phyloP scores from a whole-genome alignment of 495 filamentous ascomycete genomes.

The Talaromyces liani region DNA sequence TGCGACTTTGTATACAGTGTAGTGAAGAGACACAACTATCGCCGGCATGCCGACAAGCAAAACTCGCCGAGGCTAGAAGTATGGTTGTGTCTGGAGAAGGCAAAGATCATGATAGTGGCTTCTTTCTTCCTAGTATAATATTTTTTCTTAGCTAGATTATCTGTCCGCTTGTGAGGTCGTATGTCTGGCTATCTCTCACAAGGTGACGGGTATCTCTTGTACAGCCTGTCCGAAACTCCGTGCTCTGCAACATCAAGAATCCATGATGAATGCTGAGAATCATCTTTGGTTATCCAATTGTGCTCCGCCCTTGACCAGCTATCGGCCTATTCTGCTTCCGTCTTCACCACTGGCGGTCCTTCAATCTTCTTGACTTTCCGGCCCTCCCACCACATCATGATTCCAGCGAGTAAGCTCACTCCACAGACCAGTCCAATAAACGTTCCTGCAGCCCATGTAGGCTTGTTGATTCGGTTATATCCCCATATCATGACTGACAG shows the following conservation, averaged over 20 bases:
- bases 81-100: too few species aligned
- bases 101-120: too few species aligned
- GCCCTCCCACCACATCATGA: background rate
- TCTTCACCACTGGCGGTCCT: background rate
- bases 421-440: background rate
- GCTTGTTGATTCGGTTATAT: slow-evolving; percentile 59
- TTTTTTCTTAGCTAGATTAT: too few species aligned
- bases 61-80: too few species aligned
- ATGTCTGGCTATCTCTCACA: background rate
- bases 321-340: background rate
- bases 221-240: background rate
- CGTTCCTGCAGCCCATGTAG: slow-evolving; percentile 20
- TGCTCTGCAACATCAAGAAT: background rate
- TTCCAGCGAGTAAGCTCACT: background rate
- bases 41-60: too few species aligned
- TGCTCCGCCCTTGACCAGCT: background rate
- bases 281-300: background rate
- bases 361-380: background rate
- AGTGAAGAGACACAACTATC: too few species aligned
- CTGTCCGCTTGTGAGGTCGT: background rate
- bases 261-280: background rate
- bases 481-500: slow-evolving; percentile 78
- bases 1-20: too few species aligned
- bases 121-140: too few species aligned
- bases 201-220: background rate